Evolutionary conservation across 2,329 filamentous ascomycete species (phyloP).

Genomic region (Cladophialophora bantiana): DNA sequence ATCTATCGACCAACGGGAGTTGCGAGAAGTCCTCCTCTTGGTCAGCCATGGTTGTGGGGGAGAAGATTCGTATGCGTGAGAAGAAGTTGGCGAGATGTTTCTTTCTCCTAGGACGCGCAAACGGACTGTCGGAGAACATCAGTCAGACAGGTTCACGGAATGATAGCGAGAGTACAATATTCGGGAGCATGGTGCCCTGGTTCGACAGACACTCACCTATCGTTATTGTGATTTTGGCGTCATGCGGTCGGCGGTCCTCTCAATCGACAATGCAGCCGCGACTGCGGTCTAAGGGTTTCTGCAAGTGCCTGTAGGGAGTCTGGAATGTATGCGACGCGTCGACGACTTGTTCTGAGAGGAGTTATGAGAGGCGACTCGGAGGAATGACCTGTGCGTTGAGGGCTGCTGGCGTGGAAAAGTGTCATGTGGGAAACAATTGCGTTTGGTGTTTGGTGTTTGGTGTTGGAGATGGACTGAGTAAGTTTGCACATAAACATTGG

Average conservation of each 20-base stretch:
- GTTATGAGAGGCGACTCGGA: not conserved
- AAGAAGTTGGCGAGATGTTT: constrained; percentile 25
- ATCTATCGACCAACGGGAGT: constrained; percentile 52
- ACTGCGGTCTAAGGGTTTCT: not conserved
- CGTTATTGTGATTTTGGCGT: constrained; percentile 12
- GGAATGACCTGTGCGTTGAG: not conserved
- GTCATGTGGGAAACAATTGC: constrained; percentile 3
- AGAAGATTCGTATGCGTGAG: constrained; percentile 36
- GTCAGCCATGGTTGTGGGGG: constrained; percentile 48
- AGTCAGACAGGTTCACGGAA: constrained; percentile 10
- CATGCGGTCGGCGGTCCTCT: constrained; percentile 11
- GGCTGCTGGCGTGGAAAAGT: not conserved
- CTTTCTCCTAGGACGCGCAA: constrained; percentile 25
- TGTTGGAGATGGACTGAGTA: constrained; percentile 7
- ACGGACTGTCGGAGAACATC: constrained; percentile 39
- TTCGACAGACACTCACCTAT: constrained; percentile 1
- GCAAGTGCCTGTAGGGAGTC: not conserved
- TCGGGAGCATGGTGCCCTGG: not conserved
- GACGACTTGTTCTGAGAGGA: not conserved
- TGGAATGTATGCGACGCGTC: constrained; percentile 15
- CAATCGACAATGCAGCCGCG: constrained; percentile 8
- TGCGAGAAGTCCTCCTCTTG: constrained; percentile 53
- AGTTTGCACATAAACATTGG: constrained; percentile 20
- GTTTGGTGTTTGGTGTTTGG: not conserved
- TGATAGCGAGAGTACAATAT: not conserved